These are phyloP conservation scores for Zea luxurians DNA, from an alignment of 176 grass and related monocot species.

Conservation along the genomic window DNA sequence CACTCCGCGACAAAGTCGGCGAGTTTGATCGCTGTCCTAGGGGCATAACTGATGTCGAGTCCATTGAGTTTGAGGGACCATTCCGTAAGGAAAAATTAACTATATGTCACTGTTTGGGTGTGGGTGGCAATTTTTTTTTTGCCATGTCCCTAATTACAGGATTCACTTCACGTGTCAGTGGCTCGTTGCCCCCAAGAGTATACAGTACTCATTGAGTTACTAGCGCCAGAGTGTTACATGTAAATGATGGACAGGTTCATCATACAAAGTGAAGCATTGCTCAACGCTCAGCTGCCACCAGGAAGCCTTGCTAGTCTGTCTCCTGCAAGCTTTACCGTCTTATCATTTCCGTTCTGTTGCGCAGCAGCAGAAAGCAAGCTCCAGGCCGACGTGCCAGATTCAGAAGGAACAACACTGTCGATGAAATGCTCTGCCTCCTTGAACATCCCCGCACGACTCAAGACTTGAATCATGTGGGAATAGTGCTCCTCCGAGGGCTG, in stretches of 20 bases:
- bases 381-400: slow-evolving; percentile 45
- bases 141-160: no score
- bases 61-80: no score
- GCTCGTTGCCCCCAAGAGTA: not conserved
- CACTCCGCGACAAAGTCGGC: no score
- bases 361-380: slow-evolving; percentile 44
- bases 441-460: slow-evolving; percentile 63
- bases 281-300: slow-evolving; percentile 10
- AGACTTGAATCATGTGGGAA: slow-evolving; percentile 51
- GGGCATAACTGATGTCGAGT: no score
- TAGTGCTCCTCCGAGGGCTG: slow-evolving; percentile 52
- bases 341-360: slow-evolving; percentile 36
- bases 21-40: no score
- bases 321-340: slow-evolving; percentile 42
- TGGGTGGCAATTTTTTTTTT: no score
- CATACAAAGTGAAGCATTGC: not conserved
- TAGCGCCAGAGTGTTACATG: slow-evolving; percentile 5
- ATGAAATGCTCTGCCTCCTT: slow-evolving; percentile 77
- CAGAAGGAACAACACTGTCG: slow-evolving; percentile 50
- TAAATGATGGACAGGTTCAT: not conserved
- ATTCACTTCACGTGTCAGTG: not conserved
- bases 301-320: slow-evolving; percentile 37
- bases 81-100: no score
- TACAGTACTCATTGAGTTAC: not conserved
- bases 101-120: no score